phyloP scores from a whole-genome alignment of 345 rosid genomes.

The Bruguiera sexangula region DNA sequence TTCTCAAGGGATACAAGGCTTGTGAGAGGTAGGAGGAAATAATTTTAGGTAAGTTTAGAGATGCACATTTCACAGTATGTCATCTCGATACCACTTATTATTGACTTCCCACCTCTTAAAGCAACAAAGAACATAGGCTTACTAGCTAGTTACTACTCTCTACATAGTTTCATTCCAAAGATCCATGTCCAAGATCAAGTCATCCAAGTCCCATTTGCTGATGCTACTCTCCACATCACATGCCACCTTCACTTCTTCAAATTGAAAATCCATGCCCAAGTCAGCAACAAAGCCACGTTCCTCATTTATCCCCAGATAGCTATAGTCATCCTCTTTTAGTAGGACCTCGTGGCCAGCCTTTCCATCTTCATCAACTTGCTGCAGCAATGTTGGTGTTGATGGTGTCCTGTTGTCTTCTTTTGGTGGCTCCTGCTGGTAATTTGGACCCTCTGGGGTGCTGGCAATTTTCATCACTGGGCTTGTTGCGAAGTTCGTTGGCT shows the following conservation, averaged over 20 bases:
- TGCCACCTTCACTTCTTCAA: slow-evolving; percentile 17
- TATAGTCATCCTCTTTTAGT: neutral
- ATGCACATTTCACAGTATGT: too few relatives aligned
- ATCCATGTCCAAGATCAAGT: slow-evolving; percentile 25
- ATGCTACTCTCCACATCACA: slow-evolving; percentile 6
- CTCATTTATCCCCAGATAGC: neutral
- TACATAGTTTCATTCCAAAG: slow-evolving; percentile 23
- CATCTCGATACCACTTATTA: neutral
- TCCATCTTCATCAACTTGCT: neutral
- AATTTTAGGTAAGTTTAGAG: too few relatives aligned
- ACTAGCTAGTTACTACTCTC: neutral
- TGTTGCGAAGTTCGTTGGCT: neutral
- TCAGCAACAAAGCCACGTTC: slow-evolving; percentile 12
- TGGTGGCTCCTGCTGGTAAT: neutral
- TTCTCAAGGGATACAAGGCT: too few relatives aligned
- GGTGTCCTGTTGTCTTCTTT: slow-evolving; percentile 3
- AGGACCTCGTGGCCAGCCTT: neutral
- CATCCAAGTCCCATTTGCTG: slow-evolving; percentile 28
- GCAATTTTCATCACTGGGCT: neutral
- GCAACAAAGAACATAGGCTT: neutral
- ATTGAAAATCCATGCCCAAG: slow-evolving; percentile 15
- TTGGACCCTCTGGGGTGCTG: neutral
- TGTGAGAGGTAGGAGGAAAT: too few relatives aligned
- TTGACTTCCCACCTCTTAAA: neutral
- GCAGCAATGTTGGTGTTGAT: neutral